Base-by-base conservation (phyloP, 2,329 filamentous ascomycete species). In the Colletotrichum sublineola region DNA sequence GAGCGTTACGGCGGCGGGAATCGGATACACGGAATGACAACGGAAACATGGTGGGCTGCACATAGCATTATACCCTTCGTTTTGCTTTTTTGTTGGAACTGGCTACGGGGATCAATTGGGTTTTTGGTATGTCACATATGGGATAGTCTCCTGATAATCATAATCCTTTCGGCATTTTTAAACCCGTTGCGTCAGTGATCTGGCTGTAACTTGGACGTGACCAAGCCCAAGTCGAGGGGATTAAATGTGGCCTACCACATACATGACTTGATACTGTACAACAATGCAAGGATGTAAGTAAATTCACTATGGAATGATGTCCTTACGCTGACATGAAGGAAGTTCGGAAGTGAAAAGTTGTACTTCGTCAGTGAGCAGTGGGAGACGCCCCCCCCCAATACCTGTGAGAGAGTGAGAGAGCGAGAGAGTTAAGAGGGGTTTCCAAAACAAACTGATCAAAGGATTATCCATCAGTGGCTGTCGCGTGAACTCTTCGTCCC, bases 21-120 rank as follows among this genome's bases (percentile, higher is more conserved):
- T 48, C 9, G 67, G 64, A 33, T 40, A 60, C 31, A 64, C 44
- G 53, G 67, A 62, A 63, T 67, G 57, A 58, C 56, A 58, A 40
- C 20, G 40, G 29, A 5, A 55, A 53, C 50, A 71, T 73, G 62
- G 67, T 67, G 71, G 71, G 68, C 56, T 74, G 71, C 73, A 74
- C 71, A 74, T 74, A 74, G 73, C 73, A 74, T 73, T 74, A 73
- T 74, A 73, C 73, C 71, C 71, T 73, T 71, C 53, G 68, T 48
- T 72, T 73, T 74, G 61, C 65, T 62, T 50, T 73, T 61, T 52
- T 40, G 2, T 48, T 48, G 15, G 50, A 18, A 58, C 33, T 67
- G 50, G 62, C 24, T 71, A 62, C 53, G 63, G 68, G 42, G 48
- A 63, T 69, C 38, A 42, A 58, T 24, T 55, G 69, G 68, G 63